A percentile compares a stretch with the other conserved stretches of the same genome.
Conservation (phyloP, 169 alveolate species). For the Miamiensis avidus region DNA sequence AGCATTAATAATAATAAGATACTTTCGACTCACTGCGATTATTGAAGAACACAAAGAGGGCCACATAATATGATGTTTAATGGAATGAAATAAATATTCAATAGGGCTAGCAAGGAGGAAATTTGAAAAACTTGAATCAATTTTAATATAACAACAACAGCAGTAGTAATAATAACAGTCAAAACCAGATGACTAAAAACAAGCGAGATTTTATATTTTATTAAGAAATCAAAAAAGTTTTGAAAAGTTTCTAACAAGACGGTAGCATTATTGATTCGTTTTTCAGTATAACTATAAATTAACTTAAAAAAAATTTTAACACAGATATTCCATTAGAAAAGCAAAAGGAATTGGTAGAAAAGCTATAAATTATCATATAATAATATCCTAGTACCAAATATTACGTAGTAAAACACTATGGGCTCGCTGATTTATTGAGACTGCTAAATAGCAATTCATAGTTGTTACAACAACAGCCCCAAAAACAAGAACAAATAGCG, state of each 20-base stretch:
- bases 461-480: too few relatives aligned
- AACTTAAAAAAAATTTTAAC: too few relatives aligned
- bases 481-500: background rate
- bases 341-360: background rate
- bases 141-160: too few relatives aligned
- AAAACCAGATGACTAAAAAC: too few relatives aligned
- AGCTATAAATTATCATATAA: background rate
- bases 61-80: too few relatives aligned
- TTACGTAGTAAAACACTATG: background rate
- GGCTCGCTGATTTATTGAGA: background rate
- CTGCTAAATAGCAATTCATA: background rate
- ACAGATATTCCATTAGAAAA: background rate
- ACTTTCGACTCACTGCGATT: background rate
- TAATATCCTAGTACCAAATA: conserved; percentile 17
- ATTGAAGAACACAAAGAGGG: background rate
- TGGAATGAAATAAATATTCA: too few relatives aligned
- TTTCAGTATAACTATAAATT: too few relatives aligned
- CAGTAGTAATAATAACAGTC: background rate
- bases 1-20: background rate
- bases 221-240: background rate
- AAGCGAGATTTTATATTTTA: background rate
- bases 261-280: background rate
- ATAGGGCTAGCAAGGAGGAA: too few relatives aligned
- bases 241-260: too few relatives aligned
- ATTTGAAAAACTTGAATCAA: too few relatives aligned